Base-by-base conservation (phyloP, 2,329 filamentous ascomycete genomes). In the Blastomyces silverae region DNA sequence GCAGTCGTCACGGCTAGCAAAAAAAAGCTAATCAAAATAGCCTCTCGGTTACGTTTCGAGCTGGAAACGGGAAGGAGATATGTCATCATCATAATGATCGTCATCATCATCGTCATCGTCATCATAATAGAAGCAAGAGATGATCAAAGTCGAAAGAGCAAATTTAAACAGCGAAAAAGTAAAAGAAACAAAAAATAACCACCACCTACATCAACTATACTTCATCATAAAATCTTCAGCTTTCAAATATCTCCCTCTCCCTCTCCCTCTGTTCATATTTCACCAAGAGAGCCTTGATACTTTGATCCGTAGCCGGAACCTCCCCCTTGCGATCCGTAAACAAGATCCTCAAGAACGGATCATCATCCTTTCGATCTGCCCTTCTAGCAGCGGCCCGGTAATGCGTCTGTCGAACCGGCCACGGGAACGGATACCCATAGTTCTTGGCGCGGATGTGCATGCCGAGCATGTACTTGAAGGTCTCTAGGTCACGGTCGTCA, bases 321-420 rank as follows among this genome's bases (percentile, higher is more conserved):
- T 74, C 71, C 42, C 70, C 66, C 73, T 75, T 77, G 20, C 75
- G 65, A 42, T 74, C 65, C 46, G 73, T 62, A 44, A 76, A 70
- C 62, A 79, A 66, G 20, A 73, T 52, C 58, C 28, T 66, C 15
- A 75, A 67, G 67, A 79, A 78, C 2, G 73, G 74, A 72, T 79
- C 76, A 44, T 71, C 68, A 28, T 68, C 68, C 42, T 68, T 20
- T 22, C 67, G 67, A 42, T 67, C 68, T 2, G 72, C 73, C 69
- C 69, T 70, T 34, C 72, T 71, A 56, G 74, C 65, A 17, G 75
- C 74, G 1, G 71, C 66, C 13, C 68, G 68, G 65, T 76, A 78
- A 67, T 77, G 73, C 6, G 65, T 70, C 17, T 66, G 64, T n/a
- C 69, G 67, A 13, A 76, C 68, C 1, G 76, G 77, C 77, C 77